Evolutionary conservation across 2,329 filamentous ascomycete genomes (phyloP).

Genomic region (Phialocephala sp.): DNA sequence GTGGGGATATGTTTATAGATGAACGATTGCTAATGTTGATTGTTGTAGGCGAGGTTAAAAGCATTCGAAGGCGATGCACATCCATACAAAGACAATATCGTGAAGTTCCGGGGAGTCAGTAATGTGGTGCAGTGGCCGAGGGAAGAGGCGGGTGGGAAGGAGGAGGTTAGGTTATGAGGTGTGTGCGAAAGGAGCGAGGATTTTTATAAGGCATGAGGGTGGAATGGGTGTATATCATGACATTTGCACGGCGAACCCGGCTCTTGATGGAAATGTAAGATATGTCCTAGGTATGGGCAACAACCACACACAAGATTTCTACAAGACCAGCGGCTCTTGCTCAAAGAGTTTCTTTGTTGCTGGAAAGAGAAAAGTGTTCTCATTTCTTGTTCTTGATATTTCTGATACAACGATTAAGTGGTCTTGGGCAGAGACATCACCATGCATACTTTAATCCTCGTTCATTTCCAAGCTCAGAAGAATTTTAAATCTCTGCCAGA

Average conservation of each 20-base stretch:
- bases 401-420: too few species aligned
- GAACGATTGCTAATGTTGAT: background rate
- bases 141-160: slow-evolving; percentile 11
- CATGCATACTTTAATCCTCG: too few species aligned
- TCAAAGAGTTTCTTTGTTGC: background rate
- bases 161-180: slow-evolving; percentile 18
- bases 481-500: too few species aligned
- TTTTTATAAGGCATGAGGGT: slow-evolving; percentile 28
- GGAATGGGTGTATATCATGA: slow-evolving; percentile 26
- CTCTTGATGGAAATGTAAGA: slow-evolving; percentile 14
- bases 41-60: slow-evolving; percentile 73
- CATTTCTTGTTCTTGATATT: too few species aligned
- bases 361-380: background rate
- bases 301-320: background rate
- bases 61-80: slow-evolving; percentile 93
- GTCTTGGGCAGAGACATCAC: too few species aligned
- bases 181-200: background rate
- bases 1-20: background rate
- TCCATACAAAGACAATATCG: slow-evolving; percentile 88
- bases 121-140: slow-evolving; percentile 38
- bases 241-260: slow-evolving; percentile 7
- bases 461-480: too few species aligned
- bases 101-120: slow-evolving; percentile 68
- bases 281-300: background rate
- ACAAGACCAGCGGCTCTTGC: background rate